Conservation (phyloP, 2,329 filamentous ascomycete species). For the Aspergillus sp. region DNA sequence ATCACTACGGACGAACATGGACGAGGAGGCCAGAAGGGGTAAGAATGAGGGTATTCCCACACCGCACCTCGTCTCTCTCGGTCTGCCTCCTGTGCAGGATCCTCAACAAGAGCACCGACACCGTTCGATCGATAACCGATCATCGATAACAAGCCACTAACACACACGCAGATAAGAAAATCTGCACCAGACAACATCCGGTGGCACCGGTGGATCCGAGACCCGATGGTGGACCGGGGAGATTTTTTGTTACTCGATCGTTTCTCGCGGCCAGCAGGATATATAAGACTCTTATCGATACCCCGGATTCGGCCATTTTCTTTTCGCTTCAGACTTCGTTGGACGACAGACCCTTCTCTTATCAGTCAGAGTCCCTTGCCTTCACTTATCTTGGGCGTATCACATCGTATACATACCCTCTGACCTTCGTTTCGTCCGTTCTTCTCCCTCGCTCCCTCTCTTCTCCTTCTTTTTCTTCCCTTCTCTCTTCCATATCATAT, state of each 20-base stretch:
- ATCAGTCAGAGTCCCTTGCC: conserved; percentile 10
- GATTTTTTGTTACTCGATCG: conserved; percentile 10
- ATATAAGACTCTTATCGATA: conserved; percentile 10
- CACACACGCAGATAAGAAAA: neutral
- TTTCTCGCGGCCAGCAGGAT: neutral
- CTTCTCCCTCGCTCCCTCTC: conserved; percentile 2
- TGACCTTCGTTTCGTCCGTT: neutral
- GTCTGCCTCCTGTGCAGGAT: neutral
- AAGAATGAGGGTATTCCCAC: conserved; percentile 23
- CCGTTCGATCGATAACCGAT: neutral
- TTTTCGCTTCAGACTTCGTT: neutral
- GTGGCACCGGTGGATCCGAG: conserved; percentile 11
- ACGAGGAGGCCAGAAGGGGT: conserved; percentile 15
- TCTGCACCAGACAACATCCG: neutral
- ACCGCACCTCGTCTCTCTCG: neutral
- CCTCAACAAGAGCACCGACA: neutral
- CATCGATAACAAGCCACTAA: too few relatives aligned
- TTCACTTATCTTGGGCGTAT: conserved; percentile 2
- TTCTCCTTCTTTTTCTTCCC: conserved; percentile 14
- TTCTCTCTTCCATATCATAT: conserved; percentile 18
- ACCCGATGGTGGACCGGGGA: neutral
- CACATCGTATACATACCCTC: conserved; percentile 3
- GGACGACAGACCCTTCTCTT: conserved; percentile 1
- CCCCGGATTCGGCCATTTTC: conserved; percentile 6
- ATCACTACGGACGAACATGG: too few relatives aligned